Evolutionary conservation across 495 filamentous ascomycete species (phyloP), one percentile per base, ranked within the genome.

Genomic region (Xylaria intraflava): DNA sequence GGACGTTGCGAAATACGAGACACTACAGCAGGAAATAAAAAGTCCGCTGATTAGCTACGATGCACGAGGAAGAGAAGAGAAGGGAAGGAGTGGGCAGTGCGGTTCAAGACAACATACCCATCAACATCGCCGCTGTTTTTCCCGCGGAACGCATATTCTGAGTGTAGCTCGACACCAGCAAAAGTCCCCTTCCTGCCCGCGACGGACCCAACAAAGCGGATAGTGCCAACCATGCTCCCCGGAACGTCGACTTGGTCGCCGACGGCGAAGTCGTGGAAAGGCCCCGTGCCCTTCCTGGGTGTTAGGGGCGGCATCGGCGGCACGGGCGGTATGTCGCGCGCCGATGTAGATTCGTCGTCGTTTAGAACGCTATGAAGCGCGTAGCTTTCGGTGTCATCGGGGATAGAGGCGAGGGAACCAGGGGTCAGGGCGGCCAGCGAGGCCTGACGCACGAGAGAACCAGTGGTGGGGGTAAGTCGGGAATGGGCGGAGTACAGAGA

Each of bases 101-200:
- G 51, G 22, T 9, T 42, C 49, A 43, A 49, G 19, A 17, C 12
- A 38, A 33, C 45, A 17, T 78, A 90, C 88, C 93, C 94, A 56
- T 99, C 93, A 43, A 99, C 94, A 72, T 95, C 92, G 31, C 93
- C 93, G 60, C 78, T 92, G 65, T 99, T 99, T 75, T 99, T 98
- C 29, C 93, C 93, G 62, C 88, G 80, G 30, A 76, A 68, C 40
- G 92, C 85, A 66, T 82, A 90, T 57, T 94, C 88, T 47, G 79
- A 72, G 58, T 86, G 84, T 55, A 99, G 73, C 67, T 99, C 94
- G 40, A 99, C 89, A n/a, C 93, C 93, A 23, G 87, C 90, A 75
- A 97, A 99, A 11, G 81, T 78, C 35, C 93, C 93, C 46, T 87
- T 88, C 74, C 95, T 95, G 50, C 91, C 92, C 44, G 83, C 81